Evolutionary conservation across 2,329 filamentous ascomycete species (phyloP).

Genomic region (Diaporthe eres): DNA sequence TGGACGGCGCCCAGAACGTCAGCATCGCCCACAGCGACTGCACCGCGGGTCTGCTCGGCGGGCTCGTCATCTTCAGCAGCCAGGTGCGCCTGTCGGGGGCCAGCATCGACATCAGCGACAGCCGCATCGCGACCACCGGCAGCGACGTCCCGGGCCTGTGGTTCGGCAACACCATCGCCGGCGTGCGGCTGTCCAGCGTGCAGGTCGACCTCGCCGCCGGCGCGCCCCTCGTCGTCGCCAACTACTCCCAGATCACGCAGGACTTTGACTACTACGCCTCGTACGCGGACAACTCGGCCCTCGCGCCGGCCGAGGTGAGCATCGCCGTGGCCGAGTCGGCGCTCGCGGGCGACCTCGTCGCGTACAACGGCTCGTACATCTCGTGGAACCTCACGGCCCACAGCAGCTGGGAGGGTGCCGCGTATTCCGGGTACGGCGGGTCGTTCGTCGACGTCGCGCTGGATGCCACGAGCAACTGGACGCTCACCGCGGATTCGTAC

Average conservation of each 20-base stretch:
- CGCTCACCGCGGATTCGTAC: constrained; percentile 42
- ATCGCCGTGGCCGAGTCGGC: constrained; percentile 47
- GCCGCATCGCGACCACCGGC: constrained; percentile 45
- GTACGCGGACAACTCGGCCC: constrained; percentile 47
- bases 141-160: constrained; percentile 47
- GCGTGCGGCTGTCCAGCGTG: constrained; percentile 19
- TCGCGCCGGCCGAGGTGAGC: constrained; percentile 47
- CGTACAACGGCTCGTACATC: constrained; percentile 49
- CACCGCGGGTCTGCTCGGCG: constrained; percentile 49
- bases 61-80: constrained; percentile 47
- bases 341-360: constrained; percentile 50
- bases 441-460: constrained; percentile 37
- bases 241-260: constrained; percentile 50
- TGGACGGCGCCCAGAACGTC: constrained; percentile 47
- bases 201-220: constrained; percentile 44
- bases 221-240: constrained; percentile 46
- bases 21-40: constrained; percentile 45
- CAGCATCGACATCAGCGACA: constrained; percentile 44
- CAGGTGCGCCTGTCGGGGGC: constrained; percentile 42
- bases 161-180: constrained; percentile 50
- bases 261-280: constrained; percentile 52
- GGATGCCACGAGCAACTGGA: constrained; percentile 42
- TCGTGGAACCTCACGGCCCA: constrained; percentile 40
- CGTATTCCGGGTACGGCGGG: constrained; percentile 42
- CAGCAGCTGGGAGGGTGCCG: constrained; percentile 42